Evolutionary conservation across 1,284 basidiomycete species (phyloP).

Genomic region (Tylopilus sp.): DNA sequence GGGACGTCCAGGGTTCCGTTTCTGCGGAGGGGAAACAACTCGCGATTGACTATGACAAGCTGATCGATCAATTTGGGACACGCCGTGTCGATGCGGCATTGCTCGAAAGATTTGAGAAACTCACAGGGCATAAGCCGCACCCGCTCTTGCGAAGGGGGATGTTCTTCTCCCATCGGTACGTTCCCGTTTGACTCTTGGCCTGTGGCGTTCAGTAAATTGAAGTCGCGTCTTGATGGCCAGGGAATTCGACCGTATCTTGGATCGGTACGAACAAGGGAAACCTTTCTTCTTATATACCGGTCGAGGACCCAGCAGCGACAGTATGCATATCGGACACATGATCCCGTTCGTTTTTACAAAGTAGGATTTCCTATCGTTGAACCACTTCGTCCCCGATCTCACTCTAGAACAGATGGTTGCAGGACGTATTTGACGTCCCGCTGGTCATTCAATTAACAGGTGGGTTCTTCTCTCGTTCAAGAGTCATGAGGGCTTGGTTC

Average conservation of each 20-base stretch:
- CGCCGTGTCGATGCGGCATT: conserved; percentile 82
- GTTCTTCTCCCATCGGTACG: conserved; percentile 98
- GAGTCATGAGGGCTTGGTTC: not conserved
- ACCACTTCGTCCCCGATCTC: not conserved
- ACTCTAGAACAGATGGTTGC: conserved; percentile 80
- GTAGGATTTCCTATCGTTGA: conserved; percentile 62
- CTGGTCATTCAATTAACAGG: conserved; percentile 96
- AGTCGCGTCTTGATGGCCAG: conserved; percentile 54
- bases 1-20: conserved; percentile 97
- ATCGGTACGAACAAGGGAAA: conserved; percentile 96
- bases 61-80: conserved; percentile 96
- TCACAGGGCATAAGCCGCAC: conserved; percentile 95
- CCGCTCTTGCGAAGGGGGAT: conserved; percentile 91
- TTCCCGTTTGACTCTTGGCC: conserved; percentile 16
- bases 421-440: conserved; percentile 96
- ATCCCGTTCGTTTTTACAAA: conserved; percentile 98
- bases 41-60: conserved; percentile 97
- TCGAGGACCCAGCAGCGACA: conserved; percentile 95
- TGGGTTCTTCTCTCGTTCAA: conserved; percentile 36
- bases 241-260: conserved; percentile 94
- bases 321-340: conserved; percentile 98
- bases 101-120: conserved; percentile 89
- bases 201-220: not conserved
- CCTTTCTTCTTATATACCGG: conserved; percentile 99
- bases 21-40: conserved; percentile 90